These are phyloP conservation scores for Thalassiosira delicatula DNA, from an alignment of 352 stramenopile genomes.

Conservation along the genomic window DNA sequence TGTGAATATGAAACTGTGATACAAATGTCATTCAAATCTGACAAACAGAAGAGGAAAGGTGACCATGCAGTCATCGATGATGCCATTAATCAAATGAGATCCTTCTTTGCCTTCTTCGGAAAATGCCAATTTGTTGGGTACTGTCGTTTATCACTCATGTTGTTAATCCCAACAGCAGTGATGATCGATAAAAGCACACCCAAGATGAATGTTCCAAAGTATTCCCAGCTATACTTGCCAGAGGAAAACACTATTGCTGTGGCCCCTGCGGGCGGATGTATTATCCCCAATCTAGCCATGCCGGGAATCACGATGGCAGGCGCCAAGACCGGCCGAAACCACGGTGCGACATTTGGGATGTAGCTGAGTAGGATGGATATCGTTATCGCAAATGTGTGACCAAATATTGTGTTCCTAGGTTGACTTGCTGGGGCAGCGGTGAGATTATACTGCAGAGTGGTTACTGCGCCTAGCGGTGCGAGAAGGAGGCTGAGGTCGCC, in stretches of 20 bases:
- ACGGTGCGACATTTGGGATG: slow-evolving; percentile 25
- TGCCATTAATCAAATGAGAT: neutral
- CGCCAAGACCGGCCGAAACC: slow-evolving; percentile 33
- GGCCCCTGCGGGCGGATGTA: slow-evolving; percentile 71
- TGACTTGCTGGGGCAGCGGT: slow-evolving; percentile 71
- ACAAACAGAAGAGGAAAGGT: too few relatives aligned
- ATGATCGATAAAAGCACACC: slow-evolving; percentile 61
- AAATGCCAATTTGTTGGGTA: slow-evolving; percentile 71
- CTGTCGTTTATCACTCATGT: slow-evolving; percentile 65
- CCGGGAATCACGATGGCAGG: slow-evolving; percentile 43
- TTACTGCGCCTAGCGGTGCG: slow-evolving; percentile 59
- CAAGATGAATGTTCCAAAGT: slow-evolving; percentile 53
- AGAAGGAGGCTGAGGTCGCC: slow-evolving; percentile 30
- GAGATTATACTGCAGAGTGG: slow-evolving; percentile 69
- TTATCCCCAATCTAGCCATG: slow-evolving; percentile 60
- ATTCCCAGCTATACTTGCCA: slow-evolving; percentile 28
- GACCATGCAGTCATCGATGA: neutral
- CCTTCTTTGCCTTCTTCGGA: slow-evolving; percentile 11
- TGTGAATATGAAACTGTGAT: too few relatives aligned
- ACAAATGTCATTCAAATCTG: too few relatives aligned
- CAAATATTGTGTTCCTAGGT: slow-evolving; percentile 65
- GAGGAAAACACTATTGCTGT: slow-evolving; percentile 54
- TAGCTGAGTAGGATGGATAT: slow-evolving; percentile 36
- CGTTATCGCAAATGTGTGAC: slow-evolving; percentile 49
- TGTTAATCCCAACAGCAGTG: slow-evolving; percentile 64